Base-by-base conservation (phyloP, 176 grass and related monocot species). In the Raddia guianensis region DNA sequence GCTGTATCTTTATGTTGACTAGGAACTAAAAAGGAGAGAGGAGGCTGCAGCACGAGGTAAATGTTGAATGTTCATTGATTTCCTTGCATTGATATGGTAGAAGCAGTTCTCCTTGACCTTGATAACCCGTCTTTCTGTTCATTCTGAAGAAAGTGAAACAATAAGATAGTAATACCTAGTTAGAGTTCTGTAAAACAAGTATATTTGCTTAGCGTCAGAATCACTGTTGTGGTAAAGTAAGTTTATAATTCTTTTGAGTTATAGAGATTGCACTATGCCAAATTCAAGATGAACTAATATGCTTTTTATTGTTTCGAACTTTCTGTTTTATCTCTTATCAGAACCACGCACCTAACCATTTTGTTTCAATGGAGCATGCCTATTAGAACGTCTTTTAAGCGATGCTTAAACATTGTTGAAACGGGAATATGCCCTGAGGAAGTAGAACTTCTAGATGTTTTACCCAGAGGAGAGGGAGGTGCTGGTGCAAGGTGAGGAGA, bases 11-110 rank as follows among this genome's bases (percentile, higher is more conserved):
- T 86, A 12, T 85, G 32, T 42, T 78, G 80, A 56, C 8, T 85
- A 99, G 97, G 97, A 99, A 49, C 58, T 99, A 52, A 93, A 96
- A 90, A 75, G 89, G 45, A 91, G 85, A 65, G 97, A 99, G 85
- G 97, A 99, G 77, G 93, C 93, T 66, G 93, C 91, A 74, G 84
- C 84, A 50, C 84, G 87, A 70, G 93, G 97, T 99, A 91, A 73
- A 19, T 55, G 49, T 49, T 88, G 90, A 73, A 19, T 55, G 49
- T 49, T 88, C 59, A 43, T 78, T 15, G 27, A 62, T 43, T 37
- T 76, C 27, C 4, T 47, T 84, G 70, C 65, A 62, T 49, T 8
- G 6, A 20, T 83, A 72, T 0, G n/a, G 50, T 82, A 82, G 3
- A 80, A 76, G 21, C 33, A 52, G 10, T 80, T 59, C 45, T 78